phyloP scores from a whole-genome alignment of 805 yeast genomes.

The Jamesozyma gamospora region DNA sequence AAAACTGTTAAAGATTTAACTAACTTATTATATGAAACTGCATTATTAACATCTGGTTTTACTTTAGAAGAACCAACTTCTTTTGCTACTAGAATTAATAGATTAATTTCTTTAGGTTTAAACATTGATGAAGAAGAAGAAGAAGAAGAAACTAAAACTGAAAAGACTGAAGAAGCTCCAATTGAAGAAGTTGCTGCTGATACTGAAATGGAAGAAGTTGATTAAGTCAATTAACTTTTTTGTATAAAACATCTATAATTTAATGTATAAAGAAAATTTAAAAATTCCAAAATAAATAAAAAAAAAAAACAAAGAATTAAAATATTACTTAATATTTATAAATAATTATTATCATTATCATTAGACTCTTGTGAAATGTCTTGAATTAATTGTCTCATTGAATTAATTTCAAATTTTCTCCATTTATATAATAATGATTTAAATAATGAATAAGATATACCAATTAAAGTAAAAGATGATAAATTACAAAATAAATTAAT shows the following conservation, averaged over 20 bases:
- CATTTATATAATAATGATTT: slow-evolving; percentile 4
- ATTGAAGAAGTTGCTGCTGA: slow-evolving; percentile 59
- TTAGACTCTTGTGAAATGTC: background rate
- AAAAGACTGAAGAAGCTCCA: slow-evolving; percentile 33
- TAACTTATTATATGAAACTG: slow-evolving; percentile 92
- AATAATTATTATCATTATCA: background rate
- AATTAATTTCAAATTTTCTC: background rate
- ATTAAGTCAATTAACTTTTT: too few relatives aligned
- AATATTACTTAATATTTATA: too few relatives aligned
- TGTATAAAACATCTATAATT: background rate
- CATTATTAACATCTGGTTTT: slow-evolving; percentile 97
- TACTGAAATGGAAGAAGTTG: slow-evolving; percentile 99
- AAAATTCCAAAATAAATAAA: too few relatives aligned
- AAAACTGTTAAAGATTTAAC: slow-evolving; percentile 97
- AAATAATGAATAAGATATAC: slow-evolving; percentile 10
- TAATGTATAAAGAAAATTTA: background rate
- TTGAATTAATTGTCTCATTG: background rate
- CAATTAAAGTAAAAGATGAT: slow-evolving; percentile 17
- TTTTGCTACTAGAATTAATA: slow-evolving; percentile 95
- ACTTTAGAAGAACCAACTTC: slow-evolving; percentile 96
- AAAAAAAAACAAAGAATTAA: too few relatives aligned
- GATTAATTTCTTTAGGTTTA: slow-evolving; percentile 94
- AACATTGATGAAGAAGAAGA: slow-evolving; percentile 89
- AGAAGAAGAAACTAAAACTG: slow-evolving; percentile 39
- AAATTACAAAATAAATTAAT: slow-evolving; percentile 18